phyloP scores from a whole-genome alignment of 352 stramenopile species.

The Pythium chondricola region DNA sequence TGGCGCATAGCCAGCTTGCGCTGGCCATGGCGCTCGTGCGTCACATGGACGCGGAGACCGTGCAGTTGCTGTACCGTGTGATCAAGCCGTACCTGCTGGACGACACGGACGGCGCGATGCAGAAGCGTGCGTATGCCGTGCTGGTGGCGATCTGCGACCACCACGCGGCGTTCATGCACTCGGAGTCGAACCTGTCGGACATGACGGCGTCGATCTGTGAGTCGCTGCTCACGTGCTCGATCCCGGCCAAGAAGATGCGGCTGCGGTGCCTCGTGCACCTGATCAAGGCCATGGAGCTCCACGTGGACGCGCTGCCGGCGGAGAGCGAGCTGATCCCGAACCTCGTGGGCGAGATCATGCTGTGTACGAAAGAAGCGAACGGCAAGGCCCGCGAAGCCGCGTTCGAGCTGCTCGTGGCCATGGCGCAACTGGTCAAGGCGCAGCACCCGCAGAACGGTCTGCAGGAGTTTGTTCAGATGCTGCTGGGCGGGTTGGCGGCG shows the following conservation, averaged over 20 bases:
- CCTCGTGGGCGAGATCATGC: slow-evolving; percentile 93
- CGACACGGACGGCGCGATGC: slow-evolving; percentile 79
- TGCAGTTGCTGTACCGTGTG: slow-evolving; percentile 80
- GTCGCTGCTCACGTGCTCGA: slow-evolving; percentile 92
- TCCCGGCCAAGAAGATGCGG: slow-evolving; percentile 94
- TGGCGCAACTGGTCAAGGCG: slow-evolving; percentile 66
- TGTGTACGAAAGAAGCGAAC: slow-evolving; percentile 97
- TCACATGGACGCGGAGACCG: slow-evolving; percentile 72
- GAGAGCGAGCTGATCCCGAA: slow-evolving; percentile 82
- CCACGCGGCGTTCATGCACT: slow-evolving; percentile 71
- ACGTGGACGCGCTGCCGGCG: slow-evolving; percentile 53
- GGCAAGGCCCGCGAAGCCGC: slow-evolving; percentile 88
- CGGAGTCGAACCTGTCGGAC: slow-evolving; percentile 83
- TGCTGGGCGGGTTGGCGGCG: slow-evolving; percentile 89
- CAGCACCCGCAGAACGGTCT: slow-evolving; percentile 68
- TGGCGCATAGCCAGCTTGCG: slow-evolving; percentile 69
- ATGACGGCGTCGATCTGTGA: slow-evolving; percentile 92
- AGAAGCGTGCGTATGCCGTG: slow-evolving; percentile 85
- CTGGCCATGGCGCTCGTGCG: slow-evolving; percentile 69
- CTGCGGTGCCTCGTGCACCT: slow-evolving; percentile 87
- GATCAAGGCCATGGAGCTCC: slow-evolving; percentile 61
- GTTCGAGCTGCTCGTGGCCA: slow-evolving; percentile 81
- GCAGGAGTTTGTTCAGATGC: slow-evolving; percentile 89
- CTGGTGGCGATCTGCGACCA: slow-evolving; percentile 84
- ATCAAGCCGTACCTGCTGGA: slow-evolving; percentile 87